Conservation (phyloP, 2,329 filamentous ascomycete genomes). For the Xylariaceae sp. region DNA sequence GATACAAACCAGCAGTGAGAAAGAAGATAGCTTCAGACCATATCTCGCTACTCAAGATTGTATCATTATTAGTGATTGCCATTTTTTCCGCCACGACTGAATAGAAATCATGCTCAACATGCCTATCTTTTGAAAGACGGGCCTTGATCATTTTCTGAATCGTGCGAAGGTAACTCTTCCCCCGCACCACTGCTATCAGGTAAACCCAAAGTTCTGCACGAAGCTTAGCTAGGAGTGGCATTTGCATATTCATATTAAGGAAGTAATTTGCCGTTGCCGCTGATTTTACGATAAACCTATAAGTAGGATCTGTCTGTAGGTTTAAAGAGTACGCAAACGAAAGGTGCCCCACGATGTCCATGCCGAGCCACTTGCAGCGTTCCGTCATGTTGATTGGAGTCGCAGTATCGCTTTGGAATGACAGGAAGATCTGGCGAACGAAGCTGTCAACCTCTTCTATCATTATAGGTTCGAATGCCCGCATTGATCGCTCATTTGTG, state of each 20-base stretch:
- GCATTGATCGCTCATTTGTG: conserved; percentile 22
- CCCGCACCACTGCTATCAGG: not conserved
- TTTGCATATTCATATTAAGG: not conserved
- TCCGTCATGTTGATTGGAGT: conserved; percentile 24
- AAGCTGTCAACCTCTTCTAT: conserved; percentile 26
- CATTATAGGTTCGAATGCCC: conserved; percentile 26
- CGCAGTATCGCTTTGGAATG: not conserved
- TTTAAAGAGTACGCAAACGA: conserved; percentile 23
- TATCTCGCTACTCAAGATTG: conserved; percentile 1
- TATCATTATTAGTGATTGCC: not conserved
- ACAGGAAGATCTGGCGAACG: conserved; percentile 2
- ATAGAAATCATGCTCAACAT: conserved; percentile 5
- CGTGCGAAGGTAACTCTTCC: conserved; percentile 1
- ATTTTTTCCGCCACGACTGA: not conserved
- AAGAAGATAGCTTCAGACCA: conserved; percentile 12
- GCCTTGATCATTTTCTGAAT: conserved; percentile 4
- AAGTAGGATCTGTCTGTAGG: conserved; percentile 13
- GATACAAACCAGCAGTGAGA: conserved; percentile 1
- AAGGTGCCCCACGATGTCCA: conserved; percentile 26
- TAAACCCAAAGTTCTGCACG: not conserved
- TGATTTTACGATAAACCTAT: conserved; percentile 3
- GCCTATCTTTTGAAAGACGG: not conserved
- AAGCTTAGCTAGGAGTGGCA: not conserved
- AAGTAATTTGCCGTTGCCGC: not conserved
- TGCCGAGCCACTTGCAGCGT: conserved; percentile 8